Evolutionary conservation across 805 yeast genomes (phyloP).

Genomic region (Myxozyma udenii): DNA sequence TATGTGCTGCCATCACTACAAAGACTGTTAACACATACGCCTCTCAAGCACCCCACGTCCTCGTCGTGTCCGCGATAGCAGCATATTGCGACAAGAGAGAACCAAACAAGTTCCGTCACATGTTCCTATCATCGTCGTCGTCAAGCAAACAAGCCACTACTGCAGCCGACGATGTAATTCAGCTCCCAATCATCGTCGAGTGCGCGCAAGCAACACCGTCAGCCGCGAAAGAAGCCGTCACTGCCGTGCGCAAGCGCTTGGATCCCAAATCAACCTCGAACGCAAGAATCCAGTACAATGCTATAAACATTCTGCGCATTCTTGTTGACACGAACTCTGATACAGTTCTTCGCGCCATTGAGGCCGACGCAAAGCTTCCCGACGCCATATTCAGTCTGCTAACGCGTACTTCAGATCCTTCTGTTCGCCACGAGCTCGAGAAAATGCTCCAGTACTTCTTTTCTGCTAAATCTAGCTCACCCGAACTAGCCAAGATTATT

Average conservation of each 20-base stretch:
- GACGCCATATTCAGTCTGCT: conserved; percentile 6
- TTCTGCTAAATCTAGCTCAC: neutral
- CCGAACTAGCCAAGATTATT: neutral
- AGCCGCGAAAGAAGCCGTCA: conserved; percentile 23
- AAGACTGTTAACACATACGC: too few species aligned
- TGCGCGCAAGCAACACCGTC: conserved; percentile 22
- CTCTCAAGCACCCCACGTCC: conserved; percentile 13
- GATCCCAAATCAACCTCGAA: conserved; percentile 11
- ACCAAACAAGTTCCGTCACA: neutral
- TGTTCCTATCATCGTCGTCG: neutral
- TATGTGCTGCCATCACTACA: too few species aligned
- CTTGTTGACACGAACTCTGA: conserved; percentile 19
- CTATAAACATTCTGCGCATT: conserved; percentile 18
- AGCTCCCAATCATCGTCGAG: conserved; percentile 27
- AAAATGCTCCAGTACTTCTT: conserved; percentile 7
- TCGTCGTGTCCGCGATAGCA: conserved; percentile 14
- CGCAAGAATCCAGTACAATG: conserved; percentile 17
- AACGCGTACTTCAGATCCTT: conserved; percentile 9
- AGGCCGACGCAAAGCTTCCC: conserved; percentile 14
- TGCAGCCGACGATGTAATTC: conserved; percentile 12
- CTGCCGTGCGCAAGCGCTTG: conserved; percentile 18
- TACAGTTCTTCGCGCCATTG: conserved; percentile 6
- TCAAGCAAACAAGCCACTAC: conserved; percentile 1
- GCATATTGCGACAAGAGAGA: conserved; percentile 18
- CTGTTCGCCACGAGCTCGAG: conserved; percentile 6